Conservation (phyloP, 1,284 basidiomycete species). For the Cutaneotrichosporon spelunceum region DNA sequence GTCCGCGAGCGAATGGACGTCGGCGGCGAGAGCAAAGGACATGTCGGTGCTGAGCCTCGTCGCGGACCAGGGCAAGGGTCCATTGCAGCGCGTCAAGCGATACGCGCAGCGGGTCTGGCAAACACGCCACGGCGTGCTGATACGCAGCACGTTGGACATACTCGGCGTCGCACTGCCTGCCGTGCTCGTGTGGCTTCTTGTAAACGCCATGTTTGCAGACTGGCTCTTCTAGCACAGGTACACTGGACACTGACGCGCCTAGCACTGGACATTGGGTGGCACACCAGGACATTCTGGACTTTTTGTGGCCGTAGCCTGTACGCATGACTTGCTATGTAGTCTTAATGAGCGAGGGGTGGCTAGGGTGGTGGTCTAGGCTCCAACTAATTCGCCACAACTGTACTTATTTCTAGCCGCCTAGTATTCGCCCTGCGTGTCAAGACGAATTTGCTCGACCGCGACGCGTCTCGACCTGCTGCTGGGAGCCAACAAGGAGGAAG, state of each 20-base stretch:
- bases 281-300: neutral
- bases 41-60: slow-evolving; percentile 37
- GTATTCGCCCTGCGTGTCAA: no score
- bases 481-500: no score
- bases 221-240: neutral
- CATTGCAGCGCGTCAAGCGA: neutral
- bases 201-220: slow-evolving; percentile 36
- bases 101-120: slow-evolving; percentile 38
- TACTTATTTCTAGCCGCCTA: no score
- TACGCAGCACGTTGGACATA: slow-evolving; percentile 38
- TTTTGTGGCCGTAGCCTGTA: neutral
- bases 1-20: slow-evolving; percentile 39
- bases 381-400: no score
- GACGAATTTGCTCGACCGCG: no score
- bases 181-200: slow-evolving; percentile 42
- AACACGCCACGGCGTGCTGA: slow-evolving; percentile 42
- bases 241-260: neutral
- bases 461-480: no score
- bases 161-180: slow-evolving; percentile 41
- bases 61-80: slow-evolving; percentile 18
- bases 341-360: neutral
- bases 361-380: no score
- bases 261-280: no score
- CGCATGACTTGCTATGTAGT: neutral
- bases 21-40: slow-evolving; percentile 45